phyloP scores from a whole-genome alignment of 441 rosid species.

The Arabidopsis lyrata region DNA sequence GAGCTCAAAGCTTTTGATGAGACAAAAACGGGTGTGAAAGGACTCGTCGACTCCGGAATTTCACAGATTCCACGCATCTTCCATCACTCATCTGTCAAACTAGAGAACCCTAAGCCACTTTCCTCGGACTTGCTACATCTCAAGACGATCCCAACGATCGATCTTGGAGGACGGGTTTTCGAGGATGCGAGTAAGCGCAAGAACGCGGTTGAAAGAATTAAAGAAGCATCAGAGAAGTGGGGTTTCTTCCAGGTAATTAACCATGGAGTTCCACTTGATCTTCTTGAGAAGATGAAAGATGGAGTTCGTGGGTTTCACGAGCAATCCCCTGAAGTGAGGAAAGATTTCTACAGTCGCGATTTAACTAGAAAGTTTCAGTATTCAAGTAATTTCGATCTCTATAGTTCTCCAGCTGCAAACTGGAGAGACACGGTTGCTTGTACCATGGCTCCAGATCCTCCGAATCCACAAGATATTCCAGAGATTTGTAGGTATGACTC shows the following conservation, averaged over 20 bases:
- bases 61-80: not conserved
- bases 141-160: not conserved
- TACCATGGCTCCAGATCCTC: not conserved
- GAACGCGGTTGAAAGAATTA: not conserved
- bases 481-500: not conserved
- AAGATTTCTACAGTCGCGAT: not conserved
- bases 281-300: not conserved
- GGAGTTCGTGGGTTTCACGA: not conserved
- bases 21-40: not conserved
- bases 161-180: not conserved
- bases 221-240: not conserved
- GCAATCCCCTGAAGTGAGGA: not conserved
- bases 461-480: not conserved
- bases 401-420: not conserved
- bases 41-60: not conserved
- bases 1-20: not conserved
- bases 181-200: not conserved
- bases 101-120: not conserved
- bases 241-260: not conserved
- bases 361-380: not conserved
- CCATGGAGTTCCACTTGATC: not conserved
- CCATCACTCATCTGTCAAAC: not conserved
- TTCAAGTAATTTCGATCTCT: not conserved
- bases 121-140: not conserved
- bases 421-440: not conserved